These are phyloP conservation scores for Ophiostoma novo-ulmi DNA, from an alignment of 2,329 filamentous ascomycete genomes.

Conservation along the genomic window DNA sequence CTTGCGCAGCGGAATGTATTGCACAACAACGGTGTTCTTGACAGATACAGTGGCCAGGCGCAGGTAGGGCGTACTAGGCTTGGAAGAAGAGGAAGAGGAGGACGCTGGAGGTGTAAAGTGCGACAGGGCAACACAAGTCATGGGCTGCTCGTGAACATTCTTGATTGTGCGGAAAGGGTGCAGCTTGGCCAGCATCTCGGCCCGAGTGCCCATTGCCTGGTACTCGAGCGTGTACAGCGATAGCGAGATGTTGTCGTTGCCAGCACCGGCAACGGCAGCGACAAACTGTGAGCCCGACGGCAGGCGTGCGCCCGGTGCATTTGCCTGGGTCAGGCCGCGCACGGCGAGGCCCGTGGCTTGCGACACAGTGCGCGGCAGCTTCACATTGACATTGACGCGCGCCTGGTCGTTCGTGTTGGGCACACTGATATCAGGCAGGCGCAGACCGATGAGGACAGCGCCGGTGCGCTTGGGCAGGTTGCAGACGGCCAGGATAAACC, in stretches of 20 bases:
- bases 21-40: constrained; percentile 71
- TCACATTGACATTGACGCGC: constrained; percentile 48
- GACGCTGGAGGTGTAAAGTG: constrained; percentile 45
- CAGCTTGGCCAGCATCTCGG: constrained; percentile 50
- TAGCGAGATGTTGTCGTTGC: constrained; percentile 74
- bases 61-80: constrained; percentile 53
- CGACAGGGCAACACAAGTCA: constrained; percentile 57
- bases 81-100: neutral
- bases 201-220: constrained; percentile 42
- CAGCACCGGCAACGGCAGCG: constrained; percentile 67
- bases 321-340: constrained; percentile 57
- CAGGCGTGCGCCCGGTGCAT: constrained; percentile 37
- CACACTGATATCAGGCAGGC: constrained; percentile 35
- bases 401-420: constrained; percentile 38
- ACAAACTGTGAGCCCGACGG: constrained; percentile 70
- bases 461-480: constrained; percentile 57
- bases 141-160: constrained; percentile 51
- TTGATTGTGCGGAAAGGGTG: constrained; percentile 49
- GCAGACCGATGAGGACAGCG: constrained; percentile 52
- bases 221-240: constrained; percentile 74
- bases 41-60: constrained; percentile 79
- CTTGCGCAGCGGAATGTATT: constrained; percentile 65
- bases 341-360: constrained; percentile 76
- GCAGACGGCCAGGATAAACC: constrained; percentile 53
- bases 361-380: constrained; percentile 60